phyloP scores from a whole-genome alignment of 345 rosid genomes.

The Abelmoschus esculentus region DNA sequence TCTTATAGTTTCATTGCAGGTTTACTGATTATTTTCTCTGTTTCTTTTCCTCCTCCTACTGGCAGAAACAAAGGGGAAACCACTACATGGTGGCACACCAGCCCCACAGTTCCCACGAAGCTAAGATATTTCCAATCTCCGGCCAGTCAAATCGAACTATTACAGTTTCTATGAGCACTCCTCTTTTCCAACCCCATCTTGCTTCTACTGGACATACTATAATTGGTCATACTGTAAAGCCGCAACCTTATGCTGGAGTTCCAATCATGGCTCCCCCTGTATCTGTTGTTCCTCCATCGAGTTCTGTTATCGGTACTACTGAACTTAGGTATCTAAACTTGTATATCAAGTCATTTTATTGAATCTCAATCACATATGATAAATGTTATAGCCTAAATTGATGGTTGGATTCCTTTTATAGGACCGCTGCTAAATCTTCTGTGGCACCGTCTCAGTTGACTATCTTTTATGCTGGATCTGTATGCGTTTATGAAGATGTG shows the following conservation, averaged over 20 bases:
- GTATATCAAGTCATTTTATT: background rate
- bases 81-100: constrained; percentile 23
- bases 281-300: constrained; percentile 35
- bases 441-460: constrained; percentile 56
- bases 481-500: constrained; percentile 59
- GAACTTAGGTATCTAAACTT: constrained; percentile 45
- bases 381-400: background rate
- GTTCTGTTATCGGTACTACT: constrained; percentile 52
- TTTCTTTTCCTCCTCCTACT: background rate
- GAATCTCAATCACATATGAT: background rate
- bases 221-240: constrained; percentile 19
- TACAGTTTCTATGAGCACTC: constrained; percentile 32
- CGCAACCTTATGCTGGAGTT: constrained; percentile 43
- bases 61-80: constrained; percentile 35
- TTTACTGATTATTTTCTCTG: background rate
- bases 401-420: constrained; percentile 15
- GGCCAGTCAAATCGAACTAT: constrained; percentile 38
- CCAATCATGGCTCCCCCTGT: constrained; percentile 44
- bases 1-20: background rate
- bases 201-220: constrained; percentile 28
- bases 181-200: constrained; percentile 42
- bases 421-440: constrained; percentile 39
- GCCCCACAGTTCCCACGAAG: constrained; percentile 28
- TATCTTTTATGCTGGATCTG: constrained; percentile 64
- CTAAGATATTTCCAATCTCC: constrained; percentile 40